Evolutionary conservation across 371 early-diverging fungal species (phyloP).

Genomic region (Mortierella sp.): DNA sequence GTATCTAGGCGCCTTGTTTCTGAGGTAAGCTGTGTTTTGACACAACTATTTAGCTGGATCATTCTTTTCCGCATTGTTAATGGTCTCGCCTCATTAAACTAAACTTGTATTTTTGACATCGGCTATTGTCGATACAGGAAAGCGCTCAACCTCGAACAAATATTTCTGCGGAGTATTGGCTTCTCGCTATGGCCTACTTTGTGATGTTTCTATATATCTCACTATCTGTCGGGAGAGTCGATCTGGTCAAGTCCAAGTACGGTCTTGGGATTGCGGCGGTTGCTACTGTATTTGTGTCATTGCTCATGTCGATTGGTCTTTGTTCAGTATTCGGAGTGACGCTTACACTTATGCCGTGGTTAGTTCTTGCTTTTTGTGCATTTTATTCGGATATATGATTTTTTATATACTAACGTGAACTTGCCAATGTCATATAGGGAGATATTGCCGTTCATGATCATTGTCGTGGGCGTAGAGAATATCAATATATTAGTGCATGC

Average conservation of each 20-base stretch:
- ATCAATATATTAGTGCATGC: slow-evolving; percentile 77
- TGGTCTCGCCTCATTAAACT: no score
- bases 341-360: slow-evolving; percentile 68
- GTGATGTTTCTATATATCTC: slow-evolving; percentile 74
- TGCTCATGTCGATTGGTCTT: slow-evolving; percentile 68
- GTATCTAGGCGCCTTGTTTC: slow-evolving; percentile 39
- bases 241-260: slow-evolving; percentile 79
- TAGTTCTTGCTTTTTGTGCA: slow-evolving; percentile 18
- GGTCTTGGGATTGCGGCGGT: slow-evolving; percentile 77
- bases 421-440: slow-evolving; percentile 57
- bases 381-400: neutral
- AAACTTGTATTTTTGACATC: neutral
- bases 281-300: slow-evolving; percentile 64
- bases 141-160: slow-evolving; percentile 36
- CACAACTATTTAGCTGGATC: neutral
- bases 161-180: slow-evolving; percentile 57
- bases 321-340: slow-evolving; percentile 64
- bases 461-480: slow-evolving; percentile 80
- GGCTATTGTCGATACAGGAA: slow-evolving; percentile 15
- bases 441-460: slow-evolving; percentile 73
- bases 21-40: slow-evolving; percentile 21
- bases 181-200: slow-evolving; percentile 63
- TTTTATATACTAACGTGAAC: neutral
- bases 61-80: no score
- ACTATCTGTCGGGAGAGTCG: slow-evolving; percentile 67